Percentiles rank a stretch among this genome's conserved stretches.
phyloP scores from a whole-genome alignment of 495 filamentous ascomycete species.

The Hypoxylon lenormandii region DNA sequence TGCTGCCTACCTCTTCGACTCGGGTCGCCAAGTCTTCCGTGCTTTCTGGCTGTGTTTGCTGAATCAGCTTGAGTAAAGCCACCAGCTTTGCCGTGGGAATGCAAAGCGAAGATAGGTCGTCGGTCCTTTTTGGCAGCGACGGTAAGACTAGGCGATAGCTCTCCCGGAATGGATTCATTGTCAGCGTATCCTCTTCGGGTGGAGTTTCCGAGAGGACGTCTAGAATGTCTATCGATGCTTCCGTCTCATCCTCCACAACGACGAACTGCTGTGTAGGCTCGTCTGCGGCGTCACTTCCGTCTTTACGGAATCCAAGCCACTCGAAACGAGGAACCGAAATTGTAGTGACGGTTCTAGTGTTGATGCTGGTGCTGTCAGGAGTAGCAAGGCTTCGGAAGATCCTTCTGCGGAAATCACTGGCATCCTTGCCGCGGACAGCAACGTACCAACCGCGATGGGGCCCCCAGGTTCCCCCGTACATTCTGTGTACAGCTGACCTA shows the following conservation, averaged over 20 bases:
- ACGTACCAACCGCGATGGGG: slow-evolving; percentile 15
- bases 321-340: slow-evolving; percentile 20
- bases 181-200: slow-evolving; percentile 1
- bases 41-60: slow-evolving; percentile 1
- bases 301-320: not conserved
- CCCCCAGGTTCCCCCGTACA: slow-evolving; percentile 14
- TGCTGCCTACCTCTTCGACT: not conserved
- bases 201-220: slow-evolving; percentile 22
- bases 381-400: slow-evolving; percentile 32
- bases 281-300: slow-evolving; percentile 2
- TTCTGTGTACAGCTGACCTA: not conserved
- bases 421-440: slow-evolving; percentile 2
- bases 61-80: slow-evolving; percentile 1
- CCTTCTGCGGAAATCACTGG: slow-evolving; percentile 18
- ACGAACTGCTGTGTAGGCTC: slow-evolving; percentile 14
- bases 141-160: slow-evolving; percentile 21
- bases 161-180: slow-evolving; percentile 23
- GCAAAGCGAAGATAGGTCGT: slow-evolving; percentile 17
- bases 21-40: slow-evolving; percentile 3
- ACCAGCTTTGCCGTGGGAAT: slow-evolving; percentile 18
- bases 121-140: slow-evolving; percentile 5
- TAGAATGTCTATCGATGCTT: slow-evolving; percentile 22
- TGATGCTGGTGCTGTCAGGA: slow-evolving; percentile 6
- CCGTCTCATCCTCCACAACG: slow-evolving; percentile 17
- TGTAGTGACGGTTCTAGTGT: not conserved